Percentiles rank a stretch among this genome's conserved stretches.
These are phyloP conservation scores for Didymella lethalis DNA, from an alignment of 2,329 filamentous ascomycete genomes.

Conservation along the genomic window DNA sequence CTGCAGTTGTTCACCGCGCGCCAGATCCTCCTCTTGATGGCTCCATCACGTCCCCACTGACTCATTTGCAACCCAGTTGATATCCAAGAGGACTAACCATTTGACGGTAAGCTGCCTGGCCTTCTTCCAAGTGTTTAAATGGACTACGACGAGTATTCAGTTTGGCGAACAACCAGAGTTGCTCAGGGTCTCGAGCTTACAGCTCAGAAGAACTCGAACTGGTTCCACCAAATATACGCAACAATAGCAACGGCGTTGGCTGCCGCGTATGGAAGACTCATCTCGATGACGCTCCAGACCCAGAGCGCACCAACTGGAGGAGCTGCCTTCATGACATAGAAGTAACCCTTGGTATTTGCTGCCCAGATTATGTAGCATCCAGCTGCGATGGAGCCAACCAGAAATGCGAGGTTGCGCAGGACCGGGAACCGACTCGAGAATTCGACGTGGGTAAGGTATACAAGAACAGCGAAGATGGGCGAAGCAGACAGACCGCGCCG, in stretches of 20 bases:
- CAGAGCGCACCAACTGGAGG: constrained; percentile 90
- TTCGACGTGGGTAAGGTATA: constrained; percentile 55
- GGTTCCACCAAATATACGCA: constrained; percentile 63
- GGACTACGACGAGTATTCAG: not conserved
- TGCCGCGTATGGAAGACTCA: constrained; percentile 73
- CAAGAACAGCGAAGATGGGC: constrained; percentile 55
- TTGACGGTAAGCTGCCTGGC: not conserved
- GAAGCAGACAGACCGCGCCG: constrained; percentile 58
- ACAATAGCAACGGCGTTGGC: constrained; percentile 61
- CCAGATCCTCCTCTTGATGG: not conserved
- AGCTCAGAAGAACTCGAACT: constrained; percentile 57
- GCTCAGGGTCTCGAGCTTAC: not conserved
- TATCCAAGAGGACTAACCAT: not conserved
- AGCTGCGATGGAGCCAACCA: constrained; percentile 64
- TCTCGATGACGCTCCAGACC: constrained; percentile 92
- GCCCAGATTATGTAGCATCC: constrained; percentile 85
- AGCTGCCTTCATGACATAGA: constrained; percentile 88
- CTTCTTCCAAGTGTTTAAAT: not conserved
- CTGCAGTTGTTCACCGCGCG: not conserved
- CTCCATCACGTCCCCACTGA: not conserved
- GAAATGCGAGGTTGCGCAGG: constrained; percentile 65
- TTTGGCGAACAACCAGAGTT: not conserved
- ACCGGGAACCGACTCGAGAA: constrained; percentile 55
- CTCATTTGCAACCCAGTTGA: not conserved
- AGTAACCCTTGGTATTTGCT: constrained; percentile 80